Evolutionary conservation across 2,329 filamentous ascomycete genomes (phyloP).

Genomic region (Epichloe coenophiala): DNA sequence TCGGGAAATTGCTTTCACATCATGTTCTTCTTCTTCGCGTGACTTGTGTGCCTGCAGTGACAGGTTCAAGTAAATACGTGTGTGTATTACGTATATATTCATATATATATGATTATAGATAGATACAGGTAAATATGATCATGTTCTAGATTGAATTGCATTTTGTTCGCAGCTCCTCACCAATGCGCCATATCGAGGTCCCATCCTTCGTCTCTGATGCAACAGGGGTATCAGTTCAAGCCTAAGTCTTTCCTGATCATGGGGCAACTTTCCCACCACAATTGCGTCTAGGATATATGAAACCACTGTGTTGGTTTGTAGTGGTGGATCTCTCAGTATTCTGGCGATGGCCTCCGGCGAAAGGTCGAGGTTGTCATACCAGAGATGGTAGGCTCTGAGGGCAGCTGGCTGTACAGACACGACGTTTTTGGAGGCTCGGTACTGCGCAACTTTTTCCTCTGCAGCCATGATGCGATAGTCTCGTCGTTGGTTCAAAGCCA

Average conservation of each 20-base stretch:
- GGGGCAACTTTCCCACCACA: slow-evolving; percentile 34
- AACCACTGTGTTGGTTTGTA: slow-evolving; percentile 41
- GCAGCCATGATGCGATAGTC: slow-evolving; percentile 32
- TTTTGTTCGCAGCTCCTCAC: slow-evolving; percentile 10
- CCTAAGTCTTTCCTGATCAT: slow-evolving; percentile 30
- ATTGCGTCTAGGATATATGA: slow-evolving; percentile 47
- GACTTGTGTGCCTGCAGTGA: no score
- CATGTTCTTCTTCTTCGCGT: no score
- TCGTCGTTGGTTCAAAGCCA: not conserved
- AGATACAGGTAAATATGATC: no score
- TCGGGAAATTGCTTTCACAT: not conserved
- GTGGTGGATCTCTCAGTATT: slow-evolving; percentile 45
- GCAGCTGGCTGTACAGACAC: slow-evolving; percentile 16
- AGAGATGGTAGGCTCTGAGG: slow-evolving; percentile 50
- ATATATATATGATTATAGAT: no score
- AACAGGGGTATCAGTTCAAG: slow-evolving; percentile 28
- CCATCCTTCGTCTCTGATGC: slow-evolving; percentile 8
- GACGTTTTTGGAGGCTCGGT: slow-evolving; percentile 18
- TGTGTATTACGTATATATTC: no score
- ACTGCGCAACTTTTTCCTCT: slow-evolving; percentile 23
- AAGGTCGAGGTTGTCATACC: slow-evolving; percentile 41
- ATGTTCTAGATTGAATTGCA: no score
- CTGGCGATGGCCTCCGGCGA: slow-evolving; percentile 34
- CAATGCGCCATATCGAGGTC: slow-evolving; percentile 16
- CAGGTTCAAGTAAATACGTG: no score